Evolutionary conservation across 2,329 filamentous ascomycete genomes (phyloP), one percentile per base, ranked within the genome.

Genomic region (Aspergillus fumigatiaffinis): DNA sequence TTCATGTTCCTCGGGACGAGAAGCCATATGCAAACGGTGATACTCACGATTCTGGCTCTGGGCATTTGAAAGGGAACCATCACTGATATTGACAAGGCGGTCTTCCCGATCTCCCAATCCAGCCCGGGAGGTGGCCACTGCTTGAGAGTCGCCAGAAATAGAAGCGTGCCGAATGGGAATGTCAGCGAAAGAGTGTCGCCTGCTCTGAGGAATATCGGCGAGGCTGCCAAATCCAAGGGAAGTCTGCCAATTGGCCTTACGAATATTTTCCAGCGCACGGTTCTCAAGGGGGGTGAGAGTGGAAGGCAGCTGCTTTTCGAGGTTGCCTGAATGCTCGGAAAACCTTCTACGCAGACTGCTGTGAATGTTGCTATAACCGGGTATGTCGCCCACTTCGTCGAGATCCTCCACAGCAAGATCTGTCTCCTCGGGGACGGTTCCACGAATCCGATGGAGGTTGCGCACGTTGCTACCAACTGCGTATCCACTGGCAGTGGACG

Each of bases 131-230:
- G 51, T 57, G 14, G 60, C 42, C 8, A 61, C 54, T 21, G 62
- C 57, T 51, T 73, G 66, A 26, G 67, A 53, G 47, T 76, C 71
- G 65, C 71, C 63, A 58, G 72, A 67, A 51, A 79, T 69, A 10
- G 79, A 80, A 28, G 68, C 67, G 53, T 80, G 76, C 46, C 79
- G 73, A 38, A 78, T 76, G 10, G 79, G 77, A 47, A 81, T 76
- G 59, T 81, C 79, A 28, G 79, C 79, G 57, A 81, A 80, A 17
- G 79, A 81, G 64, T 81, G 79, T 21, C 79, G 77, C 41, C 79
- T 77, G 60, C 79, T 81, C 61, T 81, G 79, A 29, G 79, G 74
- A 25, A 76, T 68, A 58, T 80, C 79, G 35, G 71, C 65, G 47
- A 78, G 68, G 54, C 76, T 70, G 26, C 77, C 76, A 63, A 81